Evolutionary conservation across 371 early-diverging fungal species (phyloP).

Genomic region (Furculomyces boomerangus): DNA sequence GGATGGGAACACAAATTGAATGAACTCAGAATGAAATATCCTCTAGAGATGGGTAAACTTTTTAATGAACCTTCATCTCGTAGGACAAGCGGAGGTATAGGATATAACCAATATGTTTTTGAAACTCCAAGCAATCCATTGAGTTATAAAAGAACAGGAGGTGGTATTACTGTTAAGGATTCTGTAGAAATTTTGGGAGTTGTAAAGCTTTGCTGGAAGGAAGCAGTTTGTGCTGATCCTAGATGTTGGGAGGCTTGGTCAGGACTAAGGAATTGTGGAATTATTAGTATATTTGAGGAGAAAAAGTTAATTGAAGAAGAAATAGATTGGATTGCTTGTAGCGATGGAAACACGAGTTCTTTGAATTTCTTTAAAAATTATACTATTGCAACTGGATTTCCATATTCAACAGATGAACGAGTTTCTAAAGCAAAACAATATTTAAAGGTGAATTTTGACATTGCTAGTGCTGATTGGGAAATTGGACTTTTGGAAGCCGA

Average conservation of each 20-base stretch:
- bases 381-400: constrained; percentile 14
- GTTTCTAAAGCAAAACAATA: background rate
- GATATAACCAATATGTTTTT: background rate
- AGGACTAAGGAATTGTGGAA: constrained; percentile 16
- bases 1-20: background rate
- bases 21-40: background rate
- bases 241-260: constrained; percentile 26
- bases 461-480: background rate
- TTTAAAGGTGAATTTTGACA: constrained; percentile 1
- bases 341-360: constrained; percentile 8
- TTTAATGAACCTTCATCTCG: background rate
- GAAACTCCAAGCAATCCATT: background rate
- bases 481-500: background rate
- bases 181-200: background rate
- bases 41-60: too few species aligned
- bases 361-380: constrained; percentile 15
- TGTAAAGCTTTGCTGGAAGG: constrained; percentile 7
- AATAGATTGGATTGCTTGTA: constrained; percentile 9
- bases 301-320: constrained; percentile 4
- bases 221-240: constrained; percentile 12
- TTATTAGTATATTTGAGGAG: constrained; percentile 15
- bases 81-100: background rate
- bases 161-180: background rate
- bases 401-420: too few species aligned
- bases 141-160: background rate